Conservation (phyloP, 176 grass and related monocot species). For the Eremochloa ophiuroides region DNA sequence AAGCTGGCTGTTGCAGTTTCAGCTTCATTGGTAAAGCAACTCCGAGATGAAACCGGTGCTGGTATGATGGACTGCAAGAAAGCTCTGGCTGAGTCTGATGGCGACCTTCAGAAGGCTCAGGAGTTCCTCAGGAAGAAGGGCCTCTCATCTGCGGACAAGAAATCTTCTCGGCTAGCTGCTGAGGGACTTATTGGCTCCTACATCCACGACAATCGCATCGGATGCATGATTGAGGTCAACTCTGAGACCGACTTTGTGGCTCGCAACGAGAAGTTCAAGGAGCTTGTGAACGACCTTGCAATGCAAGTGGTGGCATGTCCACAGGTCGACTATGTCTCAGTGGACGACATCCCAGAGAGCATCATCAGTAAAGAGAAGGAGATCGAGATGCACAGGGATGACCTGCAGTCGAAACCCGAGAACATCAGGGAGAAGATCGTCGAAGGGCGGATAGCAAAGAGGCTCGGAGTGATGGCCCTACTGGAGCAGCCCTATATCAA, state of each 20-base stretch:
- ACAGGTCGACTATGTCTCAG: constrained; percentile 80
- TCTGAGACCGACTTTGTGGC: constrained; percentile 96
- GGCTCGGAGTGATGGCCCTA: constrained; percentile 81
- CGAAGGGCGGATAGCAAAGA: constrained; percentile 88
- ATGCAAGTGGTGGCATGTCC: constrained; percentile 98
- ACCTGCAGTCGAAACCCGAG: constrained; percentile 84
- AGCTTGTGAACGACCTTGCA: constrained; percentile 82
- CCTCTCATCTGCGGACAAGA: constrained; percentile 95
- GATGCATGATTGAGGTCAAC: constrained; percentile 87
- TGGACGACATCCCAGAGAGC: constrained; percentile 80
- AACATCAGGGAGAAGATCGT: constrained; percentile 91
- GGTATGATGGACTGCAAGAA: constrained; percentile 99
- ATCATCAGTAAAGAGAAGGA: constrained; percentile 77
- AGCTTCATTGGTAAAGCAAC: constrained; percentile 87
- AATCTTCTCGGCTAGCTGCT: constrained; percentile 82
- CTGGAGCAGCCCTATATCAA: constrained; percentile 96
- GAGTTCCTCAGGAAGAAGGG: constrained; percentile 96
- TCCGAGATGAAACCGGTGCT: constrained; percentile 92
- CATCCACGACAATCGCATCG: constrained; percentile 93
- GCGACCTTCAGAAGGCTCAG: constrained; percentile 78
- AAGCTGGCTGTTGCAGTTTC: constrained; percentile 62
- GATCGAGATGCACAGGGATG: constrained; percentile 94
- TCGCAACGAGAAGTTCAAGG: constrained; percentile 93
- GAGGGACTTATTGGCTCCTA: constrained; percentile 90
- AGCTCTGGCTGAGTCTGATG: constrained; percentile 69